These are phyloP conservation scores for Populus nigra DNA, from an alignment of 345 rosid species.

Conservation along the genomic window DNA sequence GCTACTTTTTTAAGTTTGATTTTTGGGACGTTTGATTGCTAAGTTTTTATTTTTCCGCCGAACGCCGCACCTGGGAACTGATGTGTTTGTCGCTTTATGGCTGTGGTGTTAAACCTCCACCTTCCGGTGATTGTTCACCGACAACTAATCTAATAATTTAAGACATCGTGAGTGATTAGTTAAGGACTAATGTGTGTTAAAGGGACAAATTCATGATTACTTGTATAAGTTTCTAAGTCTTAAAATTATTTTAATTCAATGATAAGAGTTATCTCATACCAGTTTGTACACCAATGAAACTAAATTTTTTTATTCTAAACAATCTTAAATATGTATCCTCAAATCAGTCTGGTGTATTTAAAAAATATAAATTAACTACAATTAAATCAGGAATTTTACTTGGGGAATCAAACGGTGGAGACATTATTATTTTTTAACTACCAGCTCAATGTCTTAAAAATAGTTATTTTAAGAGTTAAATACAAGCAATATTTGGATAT, in stretches of 20 bases:
- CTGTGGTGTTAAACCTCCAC: conserved; percentile 15
- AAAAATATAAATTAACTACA: too few relatives aligned
- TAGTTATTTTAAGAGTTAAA: too few relatives aligned
- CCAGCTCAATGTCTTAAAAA: too few relatives aligned
- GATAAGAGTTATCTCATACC: too few relatives aligned
- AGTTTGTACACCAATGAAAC: too few relatives aligned
- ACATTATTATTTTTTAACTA: too few relatives aligned
- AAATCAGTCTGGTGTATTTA: too few relatives aligned
- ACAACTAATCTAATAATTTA: conserved; percentile 19
- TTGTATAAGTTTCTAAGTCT: not conserved
- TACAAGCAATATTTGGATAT: too few relatives aligned
- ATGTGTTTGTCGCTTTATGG: conserved; percentile 49
- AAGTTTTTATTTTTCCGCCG: conserved; percentile 46
- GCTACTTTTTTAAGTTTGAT: conserved; percentile 9
- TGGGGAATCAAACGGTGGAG: too few relatives aligned
- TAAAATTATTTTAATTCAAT: not conserved
- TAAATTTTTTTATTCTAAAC: too few relatives aligned
- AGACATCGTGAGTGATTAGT: not conserved
- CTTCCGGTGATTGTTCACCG: conserved; percentile 25
- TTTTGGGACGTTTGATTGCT: not conserved
- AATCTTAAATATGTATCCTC: too few relatives aligned
- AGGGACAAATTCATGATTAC: not conserved
- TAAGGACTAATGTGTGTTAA: not conserved
- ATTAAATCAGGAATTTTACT: too few relatives aligned
- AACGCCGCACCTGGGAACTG: conserved; percentile 77